phyloP scores from a whole-genome alignment of 805 yeast species.

The Nadsonia fulvescens region DNA sequence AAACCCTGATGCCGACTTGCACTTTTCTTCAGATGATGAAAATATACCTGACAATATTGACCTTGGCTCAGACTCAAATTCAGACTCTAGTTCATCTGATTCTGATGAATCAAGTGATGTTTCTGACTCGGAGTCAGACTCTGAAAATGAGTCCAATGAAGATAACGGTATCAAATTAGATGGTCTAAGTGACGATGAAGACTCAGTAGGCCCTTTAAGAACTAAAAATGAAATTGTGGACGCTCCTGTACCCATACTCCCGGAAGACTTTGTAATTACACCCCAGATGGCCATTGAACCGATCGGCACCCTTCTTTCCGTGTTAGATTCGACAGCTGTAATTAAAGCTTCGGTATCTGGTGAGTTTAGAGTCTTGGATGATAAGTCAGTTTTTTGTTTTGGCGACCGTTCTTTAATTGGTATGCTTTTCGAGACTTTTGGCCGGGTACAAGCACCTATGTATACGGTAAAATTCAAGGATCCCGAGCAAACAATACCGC shows the following conservation, averaged over 20 bases:
- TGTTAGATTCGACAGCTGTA: constrained; percentile 57
- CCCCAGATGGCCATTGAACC: constrained; percentile 48
- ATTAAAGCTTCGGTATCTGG: constrained; percentile 63
- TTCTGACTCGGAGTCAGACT: constrained; percentile 3
- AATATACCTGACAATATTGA: too few relatives aligned
- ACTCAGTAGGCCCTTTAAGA: constrained; percentile 2
- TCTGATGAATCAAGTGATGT: constrained; percentile 1
- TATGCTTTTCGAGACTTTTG: constrained; percentile 73
- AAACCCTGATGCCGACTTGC: too few relatives aligned
- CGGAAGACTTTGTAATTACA: constrained; percentile 43
- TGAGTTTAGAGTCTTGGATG: constrained; percentile 67
- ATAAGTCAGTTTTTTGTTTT: constrained; percentile 55
- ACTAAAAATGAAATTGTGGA: constrained; percentile 44
- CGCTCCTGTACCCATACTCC: constrained; percentile 49
- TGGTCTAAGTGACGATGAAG: constrained; percentile 3
- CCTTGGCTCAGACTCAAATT: constrained; percentile 1
- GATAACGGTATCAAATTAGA: too few relatives aligned
- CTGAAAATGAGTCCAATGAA: constrained; percentile 3
- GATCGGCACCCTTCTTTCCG: constrained; percentile 49
- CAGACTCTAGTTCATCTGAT: constrained; percentile 2
- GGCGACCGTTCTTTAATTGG: constrained; percentile 58
- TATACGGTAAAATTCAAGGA: constrained; percentile 55
- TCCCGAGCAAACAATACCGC: constrained; percentile 29
- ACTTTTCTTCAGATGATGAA: too few relatives aligned
- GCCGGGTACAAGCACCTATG: constrained; percentile 64